Percentiles rank a stretch among this genome's conserved stretches.
Conservation (phyloP, 192 early-diverging fungal species). For the Funneliformis geosporum region DNA sequence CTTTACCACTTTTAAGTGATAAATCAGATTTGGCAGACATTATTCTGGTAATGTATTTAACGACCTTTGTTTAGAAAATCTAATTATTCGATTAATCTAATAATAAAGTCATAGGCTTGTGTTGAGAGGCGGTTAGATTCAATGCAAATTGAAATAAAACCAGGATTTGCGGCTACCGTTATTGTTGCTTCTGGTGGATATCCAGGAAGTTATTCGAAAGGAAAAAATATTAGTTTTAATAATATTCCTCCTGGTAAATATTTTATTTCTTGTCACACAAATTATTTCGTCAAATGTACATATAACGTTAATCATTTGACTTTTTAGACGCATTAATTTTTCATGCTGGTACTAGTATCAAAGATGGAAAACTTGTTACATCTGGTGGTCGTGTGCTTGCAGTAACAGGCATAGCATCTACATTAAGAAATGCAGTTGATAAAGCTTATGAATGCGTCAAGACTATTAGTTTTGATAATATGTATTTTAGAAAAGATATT, state of each 20-base stretch:
- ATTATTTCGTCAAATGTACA: neutral
- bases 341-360: slow-evolving; percentile 86
- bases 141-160: slow-evolving; percentile 71
- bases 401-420: slow-evolving; percentile 79
- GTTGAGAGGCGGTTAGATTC: slow-evolving; percentile 90
- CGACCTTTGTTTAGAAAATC: neutral
- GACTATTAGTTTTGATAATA: slow-evolving; percentile 80
- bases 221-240: slow-evolving; percentile 69
- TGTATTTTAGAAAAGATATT: slow-evolving; percentile 92
- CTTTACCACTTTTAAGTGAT: slow-evolving; percentile 87
- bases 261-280: neutral
- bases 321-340: slow-evolving; percentile 66
- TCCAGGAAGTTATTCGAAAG: slow-evolving; percentile 85
- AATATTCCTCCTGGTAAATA: slow-evolving; percentile 43
- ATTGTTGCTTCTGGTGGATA: slow-evolving; percentile 92
- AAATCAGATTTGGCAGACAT: slow-evolving; percentile 85
- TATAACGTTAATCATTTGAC: neutral
- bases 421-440: slow-evolving; percentile 77
- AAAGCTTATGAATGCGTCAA: slow-evolving; percentile 71
- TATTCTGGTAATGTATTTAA: slow-evolving; percentile 51
- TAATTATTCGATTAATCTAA: neutral
- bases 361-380: slow-evolving; percentile 68
- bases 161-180: slow-evolving; percentile 85
- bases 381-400: slow-evolving; percentile 94
- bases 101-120: slow-evolving; percentile 57